Evolutionary conservation across 805 yeast genomes (phyloP), one percentile per base, ranked within the genome.

Genomic region (Ogataea ganodermae): DNA sequence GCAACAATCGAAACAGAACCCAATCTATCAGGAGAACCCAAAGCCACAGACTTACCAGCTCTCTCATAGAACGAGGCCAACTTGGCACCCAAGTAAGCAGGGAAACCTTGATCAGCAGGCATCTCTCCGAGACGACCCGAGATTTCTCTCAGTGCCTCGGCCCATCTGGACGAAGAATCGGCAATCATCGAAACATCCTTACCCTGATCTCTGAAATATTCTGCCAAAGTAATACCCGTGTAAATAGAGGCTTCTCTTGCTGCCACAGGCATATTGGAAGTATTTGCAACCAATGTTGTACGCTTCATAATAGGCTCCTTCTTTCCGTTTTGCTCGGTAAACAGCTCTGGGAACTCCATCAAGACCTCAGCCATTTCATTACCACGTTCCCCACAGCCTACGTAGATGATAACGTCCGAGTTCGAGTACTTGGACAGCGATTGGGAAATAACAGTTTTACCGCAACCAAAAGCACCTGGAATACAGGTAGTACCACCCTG

Each of bases 71-170:
- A 94, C 47, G 98, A 92, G 48, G 99, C 98, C 63, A 94, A 81
- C 70, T 94, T 94, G 44, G 99, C 97, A 76, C 99, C 99, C 70
- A 94, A 79, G 70, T 94, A 94, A 44, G 99, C 99, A 52, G 99
- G 99, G 94, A 91, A 94, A 79, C 99, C 99, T 79, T 95, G 99
- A 75, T 94, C 99, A 53, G 99, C 99, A 68, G 99, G 99, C 99
- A 94, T 94, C 79, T 94, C 99, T 75, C 99, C 99, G 70, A 94
- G 79, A 81, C 99, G 96, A 81, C 99, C 99, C 44, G 98, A 91
- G 70, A 94, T 86, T 81, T 94, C 99, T 85, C 99, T 91, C 69
- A 94, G 80, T 53, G 99, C 99, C 78, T 94, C 99, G 37, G 99
- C 99, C 99, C 99, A 94, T 80, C 99, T 91, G 26, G 97, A 91